Evolutionary conservation across 2,329 filamentous ascomycete species (phyloP), one percentile per base, ranked within the genome.

Genomic region (Calonectria leucothoes): DNA sequence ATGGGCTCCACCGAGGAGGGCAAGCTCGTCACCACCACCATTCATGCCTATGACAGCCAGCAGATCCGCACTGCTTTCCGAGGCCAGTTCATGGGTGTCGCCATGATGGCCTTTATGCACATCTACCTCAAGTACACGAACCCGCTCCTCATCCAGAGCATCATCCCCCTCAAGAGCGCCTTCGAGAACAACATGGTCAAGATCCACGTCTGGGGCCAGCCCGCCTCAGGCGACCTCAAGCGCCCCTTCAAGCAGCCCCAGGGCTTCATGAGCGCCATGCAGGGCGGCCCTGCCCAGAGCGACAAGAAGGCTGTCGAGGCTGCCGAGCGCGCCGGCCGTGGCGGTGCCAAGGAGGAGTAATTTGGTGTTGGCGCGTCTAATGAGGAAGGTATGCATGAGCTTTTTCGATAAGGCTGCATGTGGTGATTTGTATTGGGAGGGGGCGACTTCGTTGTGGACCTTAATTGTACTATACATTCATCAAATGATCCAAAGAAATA

Each of bases 111-210:
- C 75, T 94, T 98, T 83, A 98, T 99, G 96, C 97, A 99, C 89
- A 79, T 99, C 75, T 99, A 98, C 93, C 94, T 99, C 91, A 96
- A 98, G 86, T 99, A 98, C 93, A 98, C 96, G 88, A 99, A 98
- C 92, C 97, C 97, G 51, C 94, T 99, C 66, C 89, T 98, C 82
- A 98, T 99, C 88, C 97, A 99, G 92, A 97, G 94, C 85, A 98
- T 99, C 88, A 97, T 99, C 83, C 97, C 97, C 39, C 90, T 98
- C 86, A 99, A 99, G 93, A 91, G 94, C 84, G 96, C 95, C 57
- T 91, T 99, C 86, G 97, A 99, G 90, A 91, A 93, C 88, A 98
- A 98, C 90, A 89, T 98, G 81, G 91, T 97, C 89, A 98, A 98
- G 92, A 96, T 99, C 83, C 94, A 98, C 87, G 80, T 99, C 77